A percentile compares a stretch with the other conserved stretches of the same genome.
phyloP scores from a whole-genome alignment of 2,329 filamentous ascomycete species.

The Delphinella strobiligena region DNA sequence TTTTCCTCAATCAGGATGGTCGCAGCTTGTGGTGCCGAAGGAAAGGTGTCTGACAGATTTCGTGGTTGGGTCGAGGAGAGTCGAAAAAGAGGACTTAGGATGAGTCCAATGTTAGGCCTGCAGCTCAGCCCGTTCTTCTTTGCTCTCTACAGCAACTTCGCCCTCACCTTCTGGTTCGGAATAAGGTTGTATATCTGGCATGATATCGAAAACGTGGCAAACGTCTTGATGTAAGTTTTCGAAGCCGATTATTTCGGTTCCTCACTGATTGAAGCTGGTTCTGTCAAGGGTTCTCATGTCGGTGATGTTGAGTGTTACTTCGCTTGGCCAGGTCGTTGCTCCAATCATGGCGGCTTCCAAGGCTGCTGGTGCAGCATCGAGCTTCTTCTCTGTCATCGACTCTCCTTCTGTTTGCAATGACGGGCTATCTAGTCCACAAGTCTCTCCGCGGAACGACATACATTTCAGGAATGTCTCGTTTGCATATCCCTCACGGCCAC shows the following conservation, averaged over 20 bases:
- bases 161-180: background rate
- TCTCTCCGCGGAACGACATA: conserved; percentile 32
- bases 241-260: background rate
- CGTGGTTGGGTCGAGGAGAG: background rate
- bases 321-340: background rate
- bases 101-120: background rate
- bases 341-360: background rate
- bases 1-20: conserved; percentile 49
- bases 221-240: background rate
- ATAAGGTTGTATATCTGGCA: background rate
- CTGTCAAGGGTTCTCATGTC: background rate
- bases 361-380: background rate
- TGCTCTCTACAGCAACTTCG: background rate
- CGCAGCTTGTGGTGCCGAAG: conserved; percentile 50
- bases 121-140: background rate
- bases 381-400: background rate
- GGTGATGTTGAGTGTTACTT: background rate
- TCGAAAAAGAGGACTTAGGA: background rate
- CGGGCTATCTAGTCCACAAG: background rate
- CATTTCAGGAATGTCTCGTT: conserved; percentile 56
- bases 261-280: background rate
- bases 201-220: background rate
- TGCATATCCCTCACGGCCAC: conserved; percentile 47
- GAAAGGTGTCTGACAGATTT: background rate
- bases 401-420: background rate